Evolutionary conservation across 202 grass and related monocot genomes (phyloP), one percentile per base, ranked within the genome.

Genomic region (Digitaria exilis): DNA sequence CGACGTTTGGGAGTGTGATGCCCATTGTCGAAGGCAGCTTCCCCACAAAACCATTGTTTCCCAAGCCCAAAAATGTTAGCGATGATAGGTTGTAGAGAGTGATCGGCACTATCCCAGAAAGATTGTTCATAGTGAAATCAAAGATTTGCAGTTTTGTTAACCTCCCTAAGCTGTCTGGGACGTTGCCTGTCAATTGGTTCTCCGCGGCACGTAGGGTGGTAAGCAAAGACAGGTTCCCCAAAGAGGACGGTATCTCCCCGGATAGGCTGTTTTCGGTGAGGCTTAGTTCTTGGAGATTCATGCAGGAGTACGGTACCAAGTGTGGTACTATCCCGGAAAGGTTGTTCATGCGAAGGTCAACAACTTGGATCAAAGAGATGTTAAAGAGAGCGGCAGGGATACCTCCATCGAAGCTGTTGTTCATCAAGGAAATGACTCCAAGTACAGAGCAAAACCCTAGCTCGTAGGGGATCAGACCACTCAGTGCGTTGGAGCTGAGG

Each of bases 21-120:
- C 89, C 89, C 11, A 84, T 87, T 15, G 75, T 26, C 18, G 80
- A 5, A 21, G 88, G 88, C 11, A 90, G 41, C 11, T 17, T 46
- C 18, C 84, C 88, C 9, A 10, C 54, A 32, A 90, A 65, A 65
- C 80, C 75, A 13, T 90, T 90, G 30, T 37, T 7, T 49, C 28
- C 65, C 11, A 90, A 46, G 13, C 28, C 34, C 6, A 87, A 59
- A 13, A 5, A 50, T 2, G 2, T 15, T 5, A 90, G 12, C 9
- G 21, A 48, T 11, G 72, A 54, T 1, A 66, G 5, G 8, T 72
- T 78, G 2, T 73, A 71, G 43, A 80, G 24, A 4, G 61, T 77
- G 0, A 21, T 9, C 1, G 69, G 68, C 25, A 90, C 79, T 14
- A 18, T 48, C 5, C 88, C 88, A 14, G 75, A 49, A 5, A 90